Percentiles rank a stretch among this genome's conserved stretches.
Evolutionary conservation across 208 protist genomes (phyloP).

Genomic region (Acanthamoeba rhysodes): DNA sequence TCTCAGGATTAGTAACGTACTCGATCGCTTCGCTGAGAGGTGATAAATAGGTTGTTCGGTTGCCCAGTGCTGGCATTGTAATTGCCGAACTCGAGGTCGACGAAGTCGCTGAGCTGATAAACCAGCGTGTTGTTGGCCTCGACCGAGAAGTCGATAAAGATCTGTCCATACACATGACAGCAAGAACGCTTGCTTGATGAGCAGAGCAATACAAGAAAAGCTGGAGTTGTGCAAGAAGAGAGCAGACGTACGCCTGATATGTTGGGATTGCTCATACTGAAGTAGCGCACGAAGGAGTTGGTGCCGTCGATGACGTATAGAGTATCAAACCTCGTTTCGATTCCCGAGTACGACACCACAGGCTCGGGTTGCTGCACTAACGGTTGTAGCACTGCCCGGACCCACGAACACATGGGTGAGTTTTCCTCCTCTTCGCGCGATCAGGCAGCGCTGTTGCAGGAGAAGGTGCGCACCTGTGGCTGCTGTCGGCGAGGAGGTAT

Average conservation of each 20-base stretch:
- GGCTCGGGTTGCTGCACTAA: constrained; percentile 28
- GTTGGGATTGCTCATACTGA: not conserved
- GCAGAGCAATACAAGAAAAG: not conserved
- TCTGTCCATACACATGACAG: not conserved
- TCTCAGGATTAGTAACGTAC: not conserved
- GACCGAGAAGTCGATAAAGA: constrained; percentile 2
- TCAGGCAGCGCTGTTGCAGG: not conserved
- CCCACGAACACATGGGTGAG: not conserved
- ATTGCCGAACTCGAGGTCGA: constrained; percentile 12
- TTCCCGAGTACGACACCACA: constrained; percentile 3
- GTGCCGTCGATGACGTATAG: constrained; percentile 2
- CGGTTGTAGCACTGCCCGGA: not conserved
- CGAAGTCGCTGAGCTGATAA: constrained; percentile 28
- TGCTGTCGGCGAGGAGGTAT: not conserved
- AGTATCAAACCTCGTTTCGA: not conserved
- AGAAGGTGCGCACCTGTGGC: not conserved
- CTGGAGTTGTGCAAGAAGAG: not conserved
- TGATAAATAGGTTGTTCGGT: not conserved
- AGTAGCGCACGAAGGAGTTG: constrained; percentile 5
- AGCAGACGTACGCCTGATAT: not conserved
- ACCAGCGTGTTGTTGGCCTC: not conserved
- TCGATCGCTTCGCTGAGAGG: constrained; percentile 24
- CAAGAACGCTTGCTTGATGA: not conserved
- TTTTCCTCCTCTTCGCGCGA: not conserved
- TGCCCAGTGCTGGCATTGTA: not conserved